Conservation (phyloP, 306 rosid genomes). For the Lagenaria siceraria region DNA sequence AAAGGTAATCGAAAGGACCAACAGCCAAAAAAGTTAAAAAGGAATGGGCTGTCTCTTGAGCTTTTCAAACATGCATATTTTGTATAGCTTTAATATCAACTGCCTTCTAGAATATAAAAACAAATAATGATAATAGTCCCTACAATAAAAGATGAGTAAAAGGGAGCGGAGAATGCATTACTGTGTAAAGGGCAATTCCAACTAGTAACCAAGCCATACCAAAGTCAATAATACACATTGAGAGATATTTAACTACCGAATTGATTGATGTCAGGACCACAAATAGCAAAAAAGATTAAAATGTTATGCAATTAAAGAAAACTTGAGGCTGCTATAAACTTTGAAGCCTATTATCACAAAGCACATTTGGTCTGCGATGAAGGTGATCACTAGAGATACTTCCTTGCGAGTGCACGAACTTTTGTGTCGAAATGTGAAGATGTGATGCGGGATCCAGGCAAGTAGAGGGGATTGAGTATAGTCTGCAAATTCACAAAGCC, state of each 20-base stretch:
- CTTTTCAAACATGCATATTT: background rate
- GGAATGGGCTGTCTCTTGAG: background rate
- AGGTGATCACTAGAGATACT: constrained; percentile 39
- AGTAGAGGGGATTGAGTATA: constrained; percentile 77
- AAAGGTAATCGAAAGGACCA: background rate
- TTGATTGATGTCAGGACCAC: background rate
- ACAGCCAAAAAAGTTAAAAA: background rate
- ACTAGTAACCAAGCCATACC: background rate
- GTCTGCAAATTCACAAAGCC: constrained; percentile 43
- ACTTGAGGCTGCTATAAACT: background rate
- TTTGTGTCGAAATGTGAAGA: constrained; percentile 94
- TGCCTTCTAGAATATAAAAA: background rate
- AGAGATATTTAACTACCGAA: background rate
- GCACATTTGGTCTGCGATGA: background rate
- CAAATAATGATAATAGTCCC: background rate
- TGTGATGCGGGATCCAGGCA: constrained; percentile 88
- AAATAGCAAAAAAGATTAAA: background rate
- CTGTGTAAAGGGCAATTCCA: background rate
- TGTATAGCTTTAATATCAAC: background rate
- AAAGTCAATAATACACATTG: background rate
- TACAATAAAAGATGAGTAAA: background rate
- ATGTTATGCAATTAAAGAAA: background rate
- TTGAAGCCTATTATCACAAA: background rate
- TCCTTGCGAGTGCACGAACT: constrained; percentile 88
- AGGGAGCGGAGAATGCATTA: background rate